Conservation (phyloP, 805 yeast genomes). For the Tetrapisispora taiwanensis region DNA sequence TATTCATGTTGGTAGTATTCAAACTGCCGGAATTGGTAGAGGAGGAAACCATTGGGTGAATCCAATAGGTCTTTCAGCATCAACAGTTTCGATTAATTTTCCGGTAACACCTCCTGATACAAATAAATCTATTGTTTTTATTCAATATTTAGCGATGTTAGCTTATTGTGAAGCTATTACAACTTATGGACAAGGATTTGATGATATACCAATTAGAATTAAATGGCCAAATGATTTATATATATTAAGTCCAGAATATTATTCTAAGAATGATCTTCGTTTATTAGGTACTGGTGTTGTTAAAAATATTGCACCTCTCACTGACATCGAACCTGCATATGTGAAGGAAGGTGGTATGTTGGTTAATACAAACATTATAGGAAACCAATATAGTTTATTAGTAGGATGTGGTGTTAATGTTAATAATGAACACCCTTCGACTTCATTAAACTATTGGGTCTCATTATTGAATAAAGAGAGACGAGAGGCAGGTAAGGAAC, state of each 20-base stretch:
- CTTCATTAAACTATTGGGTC: conserved; percentile 70
- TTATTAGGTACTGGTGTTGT: conserved; percentile 16
- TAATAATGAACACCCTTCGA: conserved; percentile 80
- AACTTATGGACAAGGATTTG: conserved; percentile 51
- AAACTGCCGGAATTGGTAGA: conserved; percentile 86
- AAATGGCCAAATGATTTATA: conserved; percentile 98
- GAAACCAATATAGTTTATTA: conserved; percentile 52
- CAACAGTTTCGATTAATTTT: conserved; percentile 58
- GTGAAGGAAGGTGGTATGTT: conserved; percentile 77
- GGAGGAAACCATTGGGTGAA: conserved; percentile 94
- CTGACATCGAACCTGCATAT: conserved; percentile 53
- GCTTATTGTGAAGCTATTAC: conserved; percentile 74
- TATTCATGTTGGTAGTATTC: conserved; percentile 58
- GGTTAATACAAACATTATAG: conserved; percentile 64
- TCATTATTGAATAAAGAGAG: conserved; percentile 48
- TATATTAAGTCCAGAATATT: conserved; percentile 55
- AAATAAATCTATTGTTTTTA: conserved; percentile 59
- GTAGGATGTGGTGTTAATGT: conserved; percentile 86
- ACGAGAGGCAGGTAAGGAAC: conserved; percentile 31
- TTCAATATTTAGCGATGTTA: conserved; percentile 76
- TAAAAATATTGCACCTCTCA: conserved; percentile 31
- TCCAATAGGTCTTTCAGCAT: conserved; percentile 85
- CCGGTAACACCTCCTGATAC: conserved; percentile 33
- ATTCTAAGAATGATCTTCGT: conserved; percentile 23
- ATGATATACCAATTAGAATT: conserved; percentile 64